Percentiles rank a stretch among this genome's conserved stretches.
Evolutionary conservation across 192 early-diverging fungal species (phyloP).

Genomic region (Backusella circina): DNA sequence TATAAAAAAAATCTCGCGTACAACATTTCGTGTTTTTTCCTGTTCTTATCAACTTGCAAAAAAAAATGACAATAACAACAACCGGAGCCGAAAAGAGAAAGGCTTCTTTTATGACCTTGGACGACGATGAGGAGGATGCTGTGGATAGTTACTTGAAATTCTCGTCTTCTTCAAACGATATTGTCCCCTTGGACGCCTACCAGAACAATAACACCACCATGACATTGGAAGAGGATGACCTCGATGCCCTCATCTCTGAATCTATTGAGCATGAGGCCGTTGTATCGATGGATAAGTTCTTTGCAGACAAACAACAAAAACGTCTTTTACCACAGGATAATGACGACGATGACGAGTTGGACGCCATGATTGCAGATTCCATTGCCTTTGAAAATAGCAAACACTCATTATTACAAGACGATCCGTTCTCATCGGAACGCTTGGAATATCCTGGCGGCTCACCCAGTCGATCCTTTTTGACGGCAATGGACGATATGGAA

Average conservation of each 20-base stretch:
- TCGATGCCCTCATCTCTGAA: not conserved
- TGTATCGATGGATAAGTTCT: not conserved
- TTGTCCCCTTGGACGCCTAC: not conserved
- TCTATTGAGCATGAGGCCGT: not conserved
- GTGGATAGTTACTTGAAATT: not conserved
- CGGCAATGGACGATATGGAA: conserved; percentile 9
- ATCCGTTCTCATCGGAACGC: not conserved
- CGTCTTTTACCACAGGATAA: not conserved
- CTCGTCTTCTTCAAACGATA: not conserved
- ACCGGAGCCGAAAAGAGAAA: not conserved
- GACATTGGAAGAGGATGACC: not conserved
- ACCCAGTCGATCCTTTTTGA: not conserved
- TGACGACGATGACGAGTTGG: not conserved
- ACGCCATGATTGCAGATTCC: not conserved
- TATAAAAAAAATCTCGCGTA: not conserved
- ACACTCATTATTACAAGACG: not conserved
- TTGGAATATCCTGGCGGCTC: not conserved
- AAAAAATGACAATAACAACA: not conserved
- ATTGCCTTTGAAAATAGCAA: not conserved
- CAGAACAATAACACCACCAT: not conserved
- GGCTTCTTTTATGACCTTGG: not conserved
- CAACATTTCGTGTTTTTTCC: not conserved
- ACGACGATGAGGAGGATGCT: conserved; percentile 3
- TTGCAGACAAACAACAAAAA: not conserved
- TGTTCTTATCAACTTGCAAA: not conserved